Percentiles rank a stretch among this genome's conserved stretches.
phyloP scores from a whole-genome alignment of 106 monocot species.

The Dendrobium catenatum region DNA sequence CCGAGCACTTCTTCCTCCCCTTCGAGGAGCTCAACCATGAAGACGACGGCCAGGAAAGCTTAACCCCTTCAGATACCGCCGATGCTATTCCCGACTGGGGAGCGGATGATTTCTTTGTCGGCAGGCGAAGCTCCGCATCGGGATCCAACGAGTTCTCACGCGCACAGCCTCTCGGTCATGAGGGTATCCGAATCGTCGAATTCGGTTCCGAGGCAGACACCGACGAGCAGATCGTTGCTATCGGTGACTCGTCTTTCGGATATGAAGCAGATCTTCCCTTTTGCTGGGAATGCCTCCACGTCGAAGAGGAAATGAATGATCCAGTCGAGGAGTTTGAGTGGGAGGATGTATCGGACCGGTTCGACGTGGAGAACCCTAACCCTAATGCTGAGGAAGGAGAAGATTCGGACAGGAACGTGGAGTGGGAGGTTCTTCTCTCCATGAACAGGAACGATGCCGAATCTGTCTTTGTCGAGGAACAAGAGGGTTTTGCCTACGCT shows the following conservation, averaged over 20 bases:
- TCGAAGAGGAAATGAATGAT: conserved; percentile 37
- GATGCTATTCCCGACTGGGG: conserved; percentile 13
- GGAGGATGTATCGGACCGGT: conserved; percentile 62
- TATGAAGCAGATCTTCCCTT: conserved; percentile 17
- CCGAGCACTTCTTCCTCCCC: not conserved
- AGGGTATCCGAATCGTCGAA: conserved; percentile 19
- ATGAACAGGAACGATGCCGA: conserved; percentile 11
- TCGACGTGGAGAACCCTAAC: conserved; percentile 3
- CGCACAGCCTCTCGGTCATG: conserved; percentile 13
- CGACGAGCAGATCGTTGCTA: conserved; percentile 35
- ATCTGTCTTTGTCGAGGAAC: conserved; percentile 31
- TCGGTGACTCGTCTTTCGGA: conserved; percentile 1
- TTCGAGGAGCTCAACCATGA: not conserved
- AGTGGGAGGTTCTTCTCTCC: conserved; percentile 27
- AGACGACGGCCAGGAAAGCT: not conserved
- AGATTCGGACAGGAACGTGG: conserved; percentile 20
- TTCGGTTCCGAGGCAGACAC: conserved; percentile 38
- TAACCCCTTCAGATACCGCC: not conserved
- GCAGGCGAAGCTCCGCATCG: conserved; percentile 11
- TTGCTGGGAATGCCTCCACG: conserved; percentile 55
- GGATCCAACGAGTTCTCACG: conserved; percentile 24
- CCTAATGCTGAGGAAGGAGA: conserved; percentile 4
- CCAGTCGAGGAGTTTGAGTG: conserved; percentile 58
- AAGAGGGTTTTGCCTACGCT: conserved; percentile 56
- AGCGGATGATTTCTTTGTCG: conserved; percentile 25